Evolutionary conservation across 78 protist species (phyloP).

Genomic region (Dictyostelium citrinum): DNA sequence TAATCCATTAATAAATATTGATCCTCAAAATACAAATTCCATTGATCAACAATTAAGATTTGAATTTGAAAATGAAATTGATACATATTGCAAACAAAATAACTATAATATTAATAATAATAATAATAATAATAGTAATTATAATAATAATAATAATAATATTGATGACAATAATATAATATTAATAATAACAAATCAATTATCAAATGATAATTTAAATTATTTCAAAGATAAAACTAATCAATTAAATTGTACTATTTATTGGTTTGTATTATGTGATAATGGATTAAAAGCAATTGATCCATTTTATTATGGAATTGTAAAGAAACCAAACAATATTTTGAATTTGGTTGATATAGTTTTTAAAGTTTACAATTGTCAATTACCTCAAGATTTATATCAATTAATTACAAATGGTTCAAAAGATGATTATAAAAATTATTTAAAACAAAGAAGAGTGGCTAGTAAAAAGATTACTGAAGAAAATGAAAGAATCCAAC

Average conservation of each 20-base stretch:
- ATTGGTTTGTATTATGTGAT: slow-evolving; percentile 12
- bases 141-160: neutral
- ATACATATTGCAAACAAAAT: neutral
- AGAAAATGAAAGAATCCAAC: too few relatives aligned
- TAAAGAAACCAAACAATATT: slow-evolving; percentile 56
- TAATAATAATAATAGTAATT: too few relatives aligned
- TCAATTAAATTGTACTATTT: neutral
- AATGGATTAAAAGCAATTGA: neutral
- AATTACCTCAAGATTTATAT: slow-evolving; percentile 7
- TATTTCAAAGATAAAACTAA: neutral
- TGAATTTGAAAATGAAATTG: neutral
- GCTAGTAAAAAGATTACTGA: neutral
- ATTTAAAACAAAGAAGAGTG: neutral
- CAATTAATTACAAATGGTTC: slow-evolving; percentile 12
- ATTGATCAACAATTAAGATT: neutral
- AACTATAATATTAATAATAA: too few relatives aligned
- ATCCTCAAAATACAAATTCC: too few relatives aligned
- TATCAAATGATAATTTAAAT: slow-evolving; percentile 1
- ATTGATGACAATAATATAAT: neutral
- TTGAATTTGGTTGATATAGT: neutral
- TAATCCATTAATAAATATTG: too few relatives aligned
- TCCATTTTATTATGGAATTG: neutral
- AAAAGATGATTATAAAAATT: neutral
- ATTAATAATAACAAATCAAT: neutral
- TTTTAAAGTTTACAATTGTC: neutral